These are phyloP conservation scores for Phlebiopsis gigantea DNA, from an alignment of 768 basidiomycete genomes.

Conservation along the genomic window DNA sequence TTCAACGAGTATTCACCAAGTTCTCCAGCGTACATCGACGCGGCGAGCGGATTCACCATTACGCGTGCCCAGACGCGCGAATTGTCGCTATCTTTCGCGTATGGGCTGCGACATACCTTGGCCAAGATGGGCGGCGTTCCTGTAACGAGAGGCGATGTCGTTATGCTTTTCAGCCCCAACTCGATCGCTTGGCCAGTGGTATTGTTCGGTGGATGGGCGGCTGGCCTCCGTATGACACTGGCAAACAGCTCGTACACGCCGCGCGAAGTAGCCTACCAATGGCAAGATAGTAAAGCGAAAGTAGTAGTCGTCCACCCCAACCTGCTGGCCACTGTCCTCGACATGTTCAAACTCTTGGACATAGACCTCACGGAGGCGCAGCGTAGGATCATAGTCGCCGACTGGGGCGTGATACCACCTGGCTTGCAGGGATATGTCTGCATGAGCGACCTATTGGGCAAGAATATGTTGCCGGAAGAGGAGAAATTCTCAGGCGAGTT, in stretches of 20 bases:
- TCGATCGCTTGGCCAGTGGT: slow-evolving; percentile 51
- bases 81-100: slow-evolving; percentile 50
- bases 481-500: slow-evolving; percentile 47
- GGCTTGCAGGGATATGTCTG: slow-evolving; percentile 29
- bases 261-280: slow-evolving; percentile 67
- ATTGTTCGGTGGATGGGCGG: slow-evolving; percentile 48
- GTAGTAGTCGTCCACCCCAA: slow-evolving; percentile 60
- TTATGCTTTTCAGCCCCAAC: slow-evolving; percentile 70
- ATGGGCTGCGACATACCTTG: slow-evolving; percentile 42
- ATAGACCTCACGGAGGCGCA: slow-evolving; percentile 41
- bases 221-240: slow-evolving; percentile 62
- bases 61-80: slow-evolving; percentile 50
- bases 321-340: slow-evolving; percentile 46
- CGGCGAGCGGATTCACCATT: slow-evolving; percentile 47
- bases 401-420: slow-evolving; percentile 4
- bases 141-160: slow-evolving; percentile 48
- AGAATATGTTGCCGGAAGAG: slow-evolving; percentile 45
- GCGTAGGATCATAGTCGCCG: slow-evolving; percentile 52
- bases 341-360: slow-evolving; percentile 50
- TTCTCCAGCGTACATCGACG: slow-evolving; percentile 61
- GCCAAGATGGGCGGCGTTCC: slow-evolving; percentile 17
- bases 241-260: slow-evolving; percentile 70
- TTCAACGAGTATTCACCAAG: slow-evolving; percentile 16
- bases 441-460: slow-evolving; percentile 45
- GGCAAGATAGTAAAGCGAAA: slow-evolving; percentile 57